Evolutionary conservation across 169 alveolate genomes (phyloP).

Genomic region (Cryptosporidium sp.): DNA sequence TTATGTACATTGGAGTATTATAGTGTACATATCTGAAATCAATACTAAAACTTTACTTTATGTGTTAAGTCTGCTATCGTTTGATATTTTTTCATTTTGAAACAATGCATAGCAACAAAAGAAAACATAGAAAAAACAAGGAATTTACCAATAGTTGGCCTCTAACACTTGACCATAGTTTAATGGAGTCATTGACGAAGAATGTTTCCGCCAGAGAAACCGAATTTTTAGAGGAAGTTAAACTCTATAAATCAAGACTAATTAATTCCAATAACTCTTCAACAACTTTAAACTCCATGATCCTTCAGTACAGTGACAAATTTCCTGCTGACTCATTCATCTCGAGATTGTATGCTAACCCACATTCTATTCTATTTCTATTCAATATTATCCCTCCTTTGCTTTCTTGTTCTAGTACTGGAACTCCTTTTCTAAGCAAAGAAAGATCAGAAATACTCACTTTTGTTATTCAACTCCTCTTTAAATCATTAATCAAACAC

Average conservation of each 20-base stretch:
- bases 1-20: slow-evolving; percentile 39
- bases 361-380: slow-evolving; percentile 51
- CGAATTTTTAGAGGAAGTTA: slow-evolving; percentile 47
- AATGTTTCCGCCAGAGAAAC: slow-evolving; percentile 54
- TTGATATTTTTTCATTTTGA: neutral
- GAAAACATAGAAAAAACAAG: slow-evolving; percentile 20
- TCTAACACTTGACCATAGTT: slow-evolving; percentile 15
- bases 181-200: slow-evolving; percentile 38
- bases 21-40: slow-evolving; percentile 27
- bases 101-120: slow-evolving; percentile 7
- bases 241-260: slow-evolving; percentile 5
- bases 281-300: neutral
- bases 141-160: slow-evolving; percentile 30
- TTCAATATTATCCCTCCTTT: slow-evolving; percentile 54
- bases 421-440: neutral
- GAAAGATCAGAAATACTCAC: neutral
- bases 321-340: slow-evolving; percentile 58
- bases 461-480: slow-evolving; percentile 33
- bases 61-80: slow-evolving; percentile 6
- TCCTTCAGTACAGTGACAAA: slow-evolving; percentile 24
- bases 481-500: slow-evolving; percentile 44
- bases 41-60: neutral
- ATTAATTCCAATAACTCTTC: neutral
- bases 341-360: slow-evolving; percentile 19
- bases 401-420: neutral